Evolutionary conservation across 352 stramenopile genomes (phyloP), one percentile per base, ranked within the genome.

Genomic region (Phytophthora foliorum): DNA sequence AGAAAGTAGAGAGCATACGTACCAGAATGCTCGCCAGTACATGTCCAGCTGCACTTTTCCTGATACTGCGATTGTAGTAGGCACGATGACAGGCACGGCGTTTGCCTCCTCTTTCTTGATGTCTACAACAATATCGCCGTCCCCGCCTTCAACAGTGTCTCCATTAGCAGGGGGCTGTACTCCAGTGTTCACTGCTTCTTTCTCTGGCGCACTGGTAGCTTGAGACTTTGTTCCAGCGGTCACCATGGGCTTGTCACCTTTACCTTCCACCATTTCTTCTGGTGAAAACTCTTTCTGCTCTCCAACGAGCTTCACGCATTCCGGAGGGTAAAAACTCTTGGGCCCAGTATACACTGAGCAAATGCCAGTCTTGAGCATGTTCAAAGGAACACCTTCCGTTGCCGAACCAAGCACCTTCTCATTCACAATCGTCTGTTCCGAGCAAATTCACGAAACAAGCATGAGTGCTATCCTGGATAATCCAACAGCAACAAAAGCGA

Each of bases 11-110:
- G 8, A 32, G 44, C n/a, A 44, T 41, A 66, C 81, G 54, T 68
- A 94, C 86, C 87, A 95, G 51, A 92, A 93, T 11, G 88, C 88
- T 57, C 88, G 81, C 86, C 86, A 95, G 57, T 84, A 91, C 45
- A 95, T 72, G 21, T 92, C 76, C n/a, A 95, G 52, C 17, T 78
- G 75, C 44, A 91, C 72, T 45, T 93, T 94, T 32, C 71, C 75
- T 38, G 57, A 34, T 24, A n/a, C 42, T 39, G 27, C 50, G 3
- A 42, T 27, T 2, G 54, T 55, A 11, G 34, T 62, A 46, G 67
- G 32, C 7, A 63, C 55, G 32, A 32, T 36, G 25, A 49, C 52
- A 64, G 49, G 41, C 7, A 39, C 52, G 22, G 56, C 36, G 2
- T 60, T 70, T 31, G 69, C 68, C n/a, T 70, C 46, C 51, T 84